Base-by-base conservation (phyloP, 768 basidiomycete species). In the Galerina sulciceps region DNA sequence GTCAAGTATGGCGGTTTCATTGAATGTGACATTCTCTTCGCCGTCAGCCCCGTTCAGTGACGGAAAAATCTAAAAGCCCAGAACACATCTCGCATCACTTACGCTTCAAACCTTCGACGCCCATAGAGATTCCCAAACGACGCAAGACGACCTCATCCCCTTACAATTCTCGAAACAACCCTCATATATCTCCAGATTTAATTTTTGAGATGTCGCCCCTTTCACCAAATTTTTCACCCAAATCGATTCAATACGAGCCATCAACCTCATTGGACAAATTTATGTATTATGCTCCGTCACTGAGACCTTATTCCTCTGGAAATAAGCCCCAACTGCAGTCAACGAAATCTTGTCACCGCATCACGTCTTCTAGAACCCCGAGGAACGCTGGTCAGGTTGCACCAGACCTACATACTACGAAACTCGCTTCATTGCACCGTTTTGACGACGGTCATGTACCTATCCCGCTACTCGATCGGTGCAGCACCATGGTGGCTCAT, bases 141-240 rank as follows among this genome's bases (percentile, higher is more conserved):
- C 74, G 72, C 48, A 65, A 72, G 59, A 62, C 67, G 46, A 57
- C 55, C 52, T 40, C 59, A 8, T 53, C 65, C 37, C 46, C 60
- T 31, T 53, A 66, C n/a, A 58, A 68, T 46, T 74, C 74, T 38
- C 54, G 61, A 41, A 65, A 45, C 68, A 71, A 41, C 63, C 8
- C 8, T 31, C 26, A 75, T 41, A 67, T 66, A 18, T 81, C 79
- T 23, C 79, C 81, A 52, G 82, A 83, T 40, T 73, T 83, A 59
- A 72, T 83, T n/a, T 82, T 83, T 62, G 80, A 81, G 47, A 83
- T 83, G 82, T 83, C 82, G 18, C 81, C 82, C 26, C 60, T 73
- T 18, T 71, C 73, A 14, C 66, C 74, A n/a, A 65, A 68, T 23
- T 67, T 68, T 50, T 60, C 70, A 26, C 57, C 51, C 20, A 56